Percentiles rank a stretch among this genome's conserved stretches.
phyloP scores from a whole-genome alignment of 352 stramenopile species.

The Pythium periplocum region DNA sequence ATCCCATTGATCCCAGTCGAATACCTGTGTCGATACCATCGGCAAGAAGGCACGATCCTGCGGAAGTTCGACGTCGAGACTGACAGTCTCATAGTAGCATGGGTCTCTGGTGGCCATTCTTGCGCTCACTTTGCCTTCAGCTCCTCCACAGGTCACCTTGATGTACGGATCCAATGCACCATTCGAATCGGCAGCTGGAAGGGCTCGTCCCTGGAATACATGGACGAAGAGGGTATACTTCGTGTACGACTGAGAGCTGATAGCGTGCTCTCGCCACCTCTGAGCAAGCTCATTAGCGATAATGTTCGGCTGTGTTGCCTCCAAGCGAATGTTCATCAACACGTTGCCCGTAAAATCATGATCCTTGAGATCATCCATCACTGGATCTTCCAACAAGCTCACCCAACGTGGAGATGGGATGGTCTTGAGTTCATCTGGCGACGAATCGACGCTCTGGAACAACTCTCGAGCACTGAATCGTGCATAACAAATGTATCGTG shows the following conservation, averaged over 20 bases:
- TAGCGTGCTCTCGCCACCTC: slow-evolving; percentile 50
- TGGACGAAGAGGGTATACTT: slow-evolving; percentile 80
- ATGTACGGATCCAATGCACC: slow-evolving; percentile 79
- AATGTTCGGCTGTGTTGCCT: slow-evolving; percentile 29
- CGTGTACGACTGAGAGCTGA: slow-evolving; percentile 55
- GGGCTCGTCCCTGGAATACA: slow-evolving; percentile 70
- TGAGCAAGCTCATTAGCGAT: slow-evolving; percentile 33
- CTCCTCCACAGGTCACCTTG: slow-evolving; percentile 77
- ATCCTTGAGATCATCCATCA: slow-evolving; percentile 73
- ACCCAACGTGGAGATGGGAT: slow-evolving; percentile 64
- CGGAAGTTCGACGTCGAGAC: slow-evolving; percentile 70
- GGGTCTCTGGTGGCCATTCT: slow-evolving; percentile 68
- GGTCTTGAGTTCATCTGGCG: slow-evolving; percentile 19
- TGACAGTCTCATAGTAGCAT: slow-evolving; percentile 81
- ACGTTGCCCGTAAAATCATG: slow-evolving; percentile 82
- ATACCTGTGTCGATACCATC: slow-evolving; percentile 71
- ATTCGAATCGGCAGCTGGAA: slow-evolving; percentile 72
- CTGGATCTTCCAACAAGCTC: slow-evolving; percentile 66
- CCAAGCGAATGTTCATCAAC: slow-evolving; percentile 67
- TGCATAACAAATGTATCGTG: slow-evolving; percentile 72
- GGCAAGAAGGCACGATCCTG: slow-evolving; percentile 55
- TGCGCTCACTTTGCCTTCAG: slow-evolving; percentile 54
- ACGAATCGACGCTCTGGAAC: slow-evolving; percentile 32
- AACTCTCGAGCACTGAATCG: slow-evolving; percentile 71
- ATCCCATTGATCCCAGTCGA: slow-evolving; percentile 72